Evolutionary conservation across 352 stramenopile genomes (phyloP).

Genomic region (Phytopythium kandeliae): DNA sequence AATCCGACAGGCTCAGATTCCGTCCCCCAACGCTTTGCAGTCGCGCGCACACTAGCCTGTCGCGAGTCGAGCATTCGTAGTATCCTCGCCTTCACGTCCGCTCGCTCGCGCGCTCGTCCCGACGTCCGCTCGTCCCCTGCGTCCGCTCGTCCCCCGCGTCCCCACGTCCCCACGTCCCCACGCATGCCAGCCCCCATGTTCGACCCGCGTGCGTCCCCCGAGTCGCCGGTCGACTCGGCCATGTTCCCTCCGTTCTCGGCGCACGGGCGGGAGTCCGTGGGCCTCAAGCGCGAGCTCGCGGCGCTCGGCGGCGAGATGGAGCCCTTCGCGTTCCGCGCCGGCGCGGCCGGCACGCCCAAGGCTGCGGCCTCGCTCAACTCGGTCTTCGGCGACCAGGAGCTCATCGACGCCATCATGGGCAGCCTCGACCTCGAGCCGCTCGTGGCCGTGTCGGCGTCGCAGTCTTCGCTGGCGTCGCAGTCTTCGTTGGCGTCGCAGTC

Average conservation of each 20-base stretch:
- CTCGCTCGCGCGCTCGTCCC: not conserved
- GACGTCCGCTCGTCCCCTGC: not conserved
- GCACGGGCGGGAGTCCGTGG: not conserved
- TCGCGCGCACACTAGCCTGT: not conserved
- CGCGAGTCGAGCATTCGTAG: conserved; percentile 29
- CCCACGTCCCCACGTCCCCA: not conserved
- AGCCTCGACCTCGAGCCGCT: conserved; percentile 60
- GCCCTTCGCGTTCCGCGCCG: conserved; percentile 56
- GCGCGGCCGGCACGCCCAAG: not conserved
- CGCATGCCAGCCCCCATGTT: conserved; percentile 15
- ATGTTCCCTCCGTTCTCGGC: conserved; percentile 52
- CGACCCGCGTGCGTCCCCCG: conserved; percentile 25
- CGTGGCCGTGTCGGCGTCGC: too few species aligned
- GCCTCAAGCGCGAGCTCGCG: conserved; percentile 11
- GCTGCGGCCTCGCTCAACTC: conserved; percentile 55
- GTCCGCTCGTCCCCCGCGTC: not conserved
- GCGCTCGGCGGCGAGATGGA: conserved; percentile 42
- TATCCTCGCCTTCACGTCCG: not conserved
- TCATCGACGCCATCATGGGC: conserved; percentile 77
- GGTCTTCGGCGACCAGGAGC: conserved; percentile 71
- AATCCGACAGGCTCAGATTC: conserved; percentile 45
- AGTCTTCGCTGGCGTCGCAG: too few species aligned
- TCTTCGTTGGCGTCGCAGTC: too few species aligned
- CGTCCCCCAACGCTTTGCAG: conserved; percentile 24
- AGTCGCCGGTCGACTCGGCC: conserved; percentile 66